Evolutionary conservation across 768 basidiomycete species (phyloP).

Genomic region (Russula compacta): DNA sequence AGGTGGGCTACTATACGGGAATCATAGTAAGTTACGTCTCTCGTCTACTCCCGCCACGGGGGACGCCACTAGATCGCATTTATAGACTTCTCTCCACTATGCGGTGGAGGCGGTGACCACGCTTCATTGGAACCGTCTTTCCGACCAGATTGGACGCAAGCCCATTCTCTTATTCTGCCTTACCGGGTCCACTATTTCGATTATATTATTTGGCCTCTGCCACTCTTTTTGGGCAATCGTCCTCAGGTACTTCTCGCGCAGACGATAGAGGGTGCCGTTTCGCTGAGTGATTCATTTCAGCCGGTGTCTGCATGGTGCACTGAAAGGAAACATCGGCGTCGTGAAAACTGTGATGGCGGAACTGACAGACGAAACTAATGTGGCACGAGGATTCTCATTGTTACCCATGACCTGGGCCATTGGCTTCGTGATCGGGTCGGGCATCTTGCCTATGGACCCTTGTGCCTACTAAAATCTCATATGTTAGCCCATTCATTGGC

Average conservation of each 20-base stretch:
- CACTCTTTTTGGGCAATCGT: constrained; percentile 26
- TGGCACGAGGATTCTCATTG: constrained; percentile 33
- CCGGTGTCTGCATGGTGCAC: background rate
- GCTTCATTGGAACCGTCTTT: constrained; percentile 40
- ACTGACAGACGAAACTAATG: constrained; percentile 53
- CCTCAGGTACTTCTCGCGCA: constrained; percentile 21
- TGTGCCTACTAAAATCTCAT: background rate
- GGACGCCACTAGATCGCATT: background rate
- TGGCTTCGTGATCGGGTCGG: constrained; percentile 12
- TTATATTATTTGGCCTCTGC: constrained; percentile 31
- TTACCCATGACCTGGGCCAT: constrained; percentile 26
- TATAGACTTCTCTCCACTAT: constrained; percentile 40
- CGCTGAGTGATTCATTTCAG: background rate
- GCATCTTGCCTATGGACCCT: background rate
- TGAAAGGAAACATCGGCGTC: constrained; percentile 1
- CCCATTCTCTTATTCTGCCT: constrained; percentile 37
- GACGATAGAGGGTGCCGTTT: no score
- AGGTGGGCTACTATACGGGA: constrained; percentile 43
- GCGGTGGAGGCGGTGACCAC: constrained; percentile 37
- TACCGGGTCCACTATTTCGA: constrained; percentile 28
- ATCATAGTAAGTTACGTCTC: constrained; percentile 36
- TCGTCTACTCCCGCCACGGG: no score
- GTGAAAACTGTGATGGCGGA: constrained; percentile 41
- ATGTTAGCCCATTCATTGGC: constrained; percentile 18
- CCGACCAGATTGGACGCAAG: constrained; percentile 41